These are phyloP conservation scores for Fusarium sp. DNA, from an alignment of 2,329 filamentous ascomycete species.

Conservation along the genomic window DNA sequence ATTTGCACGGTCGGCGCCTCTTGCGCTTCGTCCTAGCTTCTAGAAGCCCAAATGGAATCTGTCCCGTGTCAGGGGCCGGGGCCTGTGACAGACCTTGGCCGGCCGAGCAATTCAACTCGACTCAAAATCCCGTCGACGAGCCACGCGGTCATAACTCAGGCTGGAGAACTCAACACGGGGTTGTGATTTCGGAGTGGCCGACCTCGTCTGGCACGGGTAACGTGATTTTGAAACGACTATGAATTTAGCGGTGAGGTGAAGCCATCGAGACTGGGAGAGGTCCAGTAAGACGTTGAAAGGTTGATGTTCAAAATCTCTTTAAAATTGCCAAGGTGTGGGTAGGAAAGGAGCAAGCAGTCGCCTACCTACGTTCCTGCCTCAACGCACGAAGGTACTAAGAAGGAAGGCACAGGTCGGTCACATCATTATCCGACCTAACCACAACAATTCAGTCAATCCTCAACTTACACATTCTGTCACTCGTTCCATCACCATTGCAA, in stretches of 20 bases:
- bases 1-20: constrained; percentile 32
- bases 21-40: constrained; percentile 35
- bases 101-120: constrained; percentile 41
- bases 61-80: constrained; percentile 25
- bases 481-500: background rate
- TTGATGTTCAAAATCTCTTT: background rate
- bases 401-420: background rate
- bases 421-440: background rate
- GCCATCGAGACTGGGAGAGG: background rate
- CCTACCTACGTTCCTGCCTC: background rate
- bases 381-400: background rate
- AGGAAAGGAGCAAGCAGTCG: background rate
- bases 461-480: background rate
- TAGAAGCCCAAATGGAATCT: constrained; percentile 46
- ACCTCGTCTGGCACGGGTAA: constrained; percentile 3
- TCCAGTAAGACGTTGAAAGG: background rate
- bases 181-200: constrained; percentile 25
- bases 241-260: background rate
- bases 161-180: constrained; percentile 10
- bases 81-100: constrained; percentile 17
- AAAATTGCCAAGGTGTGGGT: background rate
- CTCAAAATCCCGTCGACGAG: constrained; percentile 42
- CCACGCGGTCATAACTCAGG: constrained; percentile 30
- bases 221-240: constrained; percentile 9
- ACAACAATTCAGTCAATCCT: background rate